Evolutionary conservation across 768 basidiomycete genomes (phyloP).

Genomic region (Hortiboletus campestris): DNA sequence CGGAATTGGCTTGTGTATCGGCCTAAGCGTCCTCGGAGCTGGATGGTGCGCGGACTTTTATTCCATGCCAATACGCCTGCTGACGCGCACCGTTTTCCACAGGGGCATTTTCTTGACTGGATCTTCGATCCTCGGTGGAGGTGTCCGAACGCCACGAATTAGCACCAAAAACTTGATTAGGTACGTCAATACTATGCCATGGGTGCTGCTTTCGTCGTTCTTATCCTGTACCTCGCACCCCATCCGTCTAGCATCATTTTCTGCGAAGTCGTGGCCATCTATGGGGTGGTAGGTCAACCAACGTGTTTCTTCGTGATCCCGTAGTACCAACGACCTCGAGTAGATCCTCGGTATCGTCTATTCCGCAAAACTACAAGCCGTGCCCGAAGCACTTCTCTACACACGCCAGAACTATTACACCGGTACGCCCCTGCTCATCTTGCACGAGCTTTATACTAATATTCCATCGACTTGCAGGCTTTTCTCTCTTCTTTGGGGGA

Average conservation of each 20-base stretch:
- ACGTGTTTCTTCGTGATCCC: background rate
- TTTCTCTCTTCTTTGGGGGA: constrained; percentile 95
- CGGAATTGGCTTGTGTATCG: constrained; percentile 91
- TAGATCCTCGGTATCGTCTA: constrained; percentile 97
- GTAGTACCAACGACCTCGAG: background rate
- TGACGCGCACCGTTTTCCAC: constrained; percentile 1
- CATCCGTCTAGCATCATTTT: constrained; percentile 79
- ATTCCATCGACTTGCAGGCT: constrained; percentile 47
- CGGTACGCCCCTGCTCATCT: constrained; percentile 41
- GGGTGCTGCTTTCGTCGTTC: background rate
- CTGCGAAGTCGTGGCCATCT: constrained; percentile 99
- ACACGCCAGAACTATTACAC: constrained; percentile 91
- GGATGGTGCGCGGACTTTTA: constrained; percentile 77
- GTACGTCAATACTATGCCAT: constrained; percentile 38
- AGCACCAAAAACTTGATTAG: constrained; percentile 97
- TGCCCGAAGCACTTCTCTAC: constrained; percentile 70
- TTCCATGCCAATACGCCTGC: background rate
- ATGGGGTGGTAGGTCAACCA: constrained; percentile 73
- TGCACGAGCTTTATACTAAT: background rate
- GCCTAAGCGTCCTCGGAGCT: constrained; percentile 90
- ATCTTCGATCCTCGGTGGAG: constrained; percentile 94
- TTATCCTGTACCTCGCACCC: background rate
- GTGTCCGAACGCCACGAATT: constrained; percentile 90
- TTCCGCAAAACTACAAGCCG: constrained; percentile 68
- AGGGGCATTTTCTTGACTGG: constrained; percentile 99